Percentiles rank a stretch among this genome's conserved stretches.
phyloP scores from a whole-genome alignment of 192 early-diverging fungal species.

The Entomortierella beljakovae region DNA sequence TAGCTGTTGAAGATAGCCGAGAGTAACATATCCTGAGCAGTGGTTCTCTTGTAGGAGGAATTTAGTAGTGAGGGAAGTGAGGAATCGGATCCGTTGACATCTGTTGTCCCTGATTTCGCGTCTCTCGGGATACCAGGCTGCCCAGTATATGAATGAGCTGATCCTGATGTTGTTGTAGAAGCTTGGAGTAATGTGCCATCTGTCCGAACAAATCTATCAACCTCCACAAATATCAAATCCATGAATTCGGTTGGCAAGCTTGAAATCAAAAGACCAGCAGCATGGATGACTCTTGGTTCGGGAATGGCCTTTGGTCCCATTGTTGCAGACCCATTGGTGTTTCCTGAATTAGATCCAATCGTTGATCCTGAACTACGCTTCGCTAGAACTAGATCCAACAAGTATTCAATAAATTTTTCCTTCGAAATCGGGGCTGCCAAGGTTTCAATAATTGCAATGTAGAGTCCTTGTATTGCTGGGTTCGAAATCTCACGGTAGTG shows the following conservation, averaged over 20 bases:
- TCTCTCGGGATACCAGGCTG: constrained; percentile 45
- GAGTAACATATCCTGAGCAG: constrained; percentile 59
- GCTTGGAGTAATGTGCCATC: constrained; percentile 41
- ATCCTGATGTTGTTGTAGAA: constrained; percentile 12
- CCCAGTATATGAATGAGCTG: constrained; percentile 33
- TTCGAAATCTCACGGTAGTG: constrained; percentile 72
- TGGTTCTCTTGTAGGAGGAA: constrained; percentile 14
- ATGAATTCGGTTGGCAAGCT: constrained; percentile 56
- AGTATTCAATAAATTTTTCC: constrained; percentile 50
- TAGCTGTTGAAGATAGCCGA: constrained; percentile 68
- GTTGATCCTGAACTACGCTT: constrained; percentile 54
- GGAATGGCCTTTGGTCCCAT: constrained; percentile 29
- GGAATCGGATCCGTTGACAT: constrained; percentile 1
- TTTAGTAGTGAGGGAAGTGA: not conserved
- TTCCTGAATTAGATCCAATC: constrained; percentile 52
- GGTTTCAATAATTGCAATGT: constrained; percentile 62
- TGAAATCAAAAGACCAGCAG: constrained; percentile 63
- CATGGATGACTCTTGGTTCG: constrained; percentile 59
- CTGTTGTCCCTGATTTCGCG: not conserved
- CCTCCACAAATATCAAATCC: constrained; percentile 47
- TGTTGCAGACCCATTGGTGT: constrained; percentile 55
- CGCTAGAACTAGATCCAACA: constrained; percentile 57
- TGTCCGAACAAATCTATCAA: constrained; percentile 34
- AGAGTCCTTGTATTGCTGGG: constrained; percentile 68
- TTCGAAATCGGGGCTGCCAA: constrained; percentile 56